These are phyloP conservation scores for Psilocybe cubensis DNA, from an alignment of 768 basidiomycete genomes.

Conservation along the genomic window DNA sequence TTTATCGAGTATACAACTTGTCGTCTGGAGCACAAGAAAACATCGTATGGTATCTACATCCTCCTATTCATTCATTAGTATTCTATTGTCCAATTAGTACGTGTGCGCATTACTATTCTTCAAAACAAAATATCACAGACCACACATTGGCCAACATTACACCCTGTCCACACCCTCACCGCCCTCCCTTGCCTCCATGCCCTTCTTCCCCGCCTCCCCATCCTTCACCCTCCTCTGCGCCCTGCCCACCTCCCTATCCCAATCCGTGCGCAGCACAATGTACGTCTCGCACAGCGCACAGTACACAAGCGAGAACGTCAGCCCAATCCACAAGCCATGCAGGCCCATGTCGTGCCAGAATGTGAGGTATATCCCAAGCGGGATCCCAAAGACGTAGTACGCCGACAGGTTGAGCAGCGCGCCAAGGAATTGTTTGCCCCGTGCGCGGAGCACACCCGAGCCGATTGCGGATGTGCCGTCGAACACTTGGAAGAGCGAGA, in stretches of 20 bases:
- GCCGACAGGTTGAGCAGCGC: constrained; percentile 76
- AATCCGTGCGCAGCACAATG: constrained; percentile 62
- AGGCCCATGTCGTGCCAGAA: constrained; percentile 63
- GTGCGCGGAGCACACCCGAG: constrained; percentile 79
- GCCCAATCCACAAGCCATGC: constrained; percentile 83
- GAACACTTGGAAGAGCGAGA: constrained; percentile 84
- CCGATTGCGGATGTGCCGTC: constrained; percentile 75
- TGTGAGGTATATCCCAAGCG: constrained; percentile 78
- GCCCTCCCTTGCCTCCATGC: not conserved
- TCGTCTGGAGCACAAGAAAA: too few relatives aligned
- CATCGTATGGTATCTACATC: too few relatives aligned
- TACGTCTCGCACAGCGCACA: constrained; percentile 55
- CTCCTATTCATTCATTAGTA: too few relatives aligned
- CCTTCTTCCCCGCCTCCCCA: not conserved
- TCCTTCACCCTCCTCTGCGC: constrained; percentile 53
- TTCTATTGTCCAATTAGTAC: too few relatives aligned
- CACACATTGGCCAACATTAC: too few relatives aligned
- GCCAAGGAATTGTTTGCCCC: constrained; percentile 80
- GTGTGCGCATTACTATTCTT: too few relatives aligned
- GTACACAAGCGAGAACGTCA: constrained; percentile 70
- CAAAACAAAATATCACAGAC: too few relatives aligned
- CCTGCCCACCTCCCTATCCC: constrained; percentile 69
- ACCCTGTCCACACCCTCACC: too few relatives aligned
- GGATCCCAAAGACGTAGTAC: constrained; percentile 62
- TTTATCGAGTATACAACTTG: too few relatives aligned